These are phyloP conservation scores for Boletus subparvulus DNA, from an alignment of 768 basidiomycete genomes.

Conservation along the genomic window DNA sequence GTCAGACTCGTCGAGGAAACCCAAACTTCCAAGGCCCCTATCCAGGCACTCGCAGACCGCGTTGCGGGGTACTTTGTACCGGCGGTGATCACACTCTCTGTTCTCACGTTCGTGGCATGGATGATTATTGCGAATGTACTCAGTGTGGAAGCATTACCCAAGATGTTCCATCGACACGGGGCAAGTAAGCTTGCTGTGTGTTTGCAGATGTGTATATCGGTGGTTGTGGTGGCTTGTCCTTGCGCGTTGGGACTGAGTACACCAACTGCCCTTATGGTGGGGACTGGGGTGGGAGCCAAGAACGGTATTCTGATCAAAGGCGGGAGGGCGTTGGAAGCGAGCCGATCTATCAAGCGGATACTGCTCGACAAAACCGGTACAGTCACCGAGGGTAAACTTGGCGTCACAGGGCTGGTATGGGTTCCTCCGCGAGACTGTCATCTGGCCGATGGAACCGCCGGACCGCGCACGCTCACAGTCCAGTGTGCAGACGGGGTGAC, in stretches of 20 bases:
- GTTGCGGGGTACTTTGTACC: conserved; percentile 97
- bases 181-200: conserved; percentile 87
- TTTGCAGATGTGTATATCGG: conserved; percentile 95
- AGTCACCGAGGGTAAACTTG: conserved; percentile 91
- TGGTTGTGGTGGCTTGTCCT: conserved; percentile 97
- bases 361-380: conserved; percentile 98
- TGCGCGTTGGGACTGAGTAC: conserved; percentile 96
- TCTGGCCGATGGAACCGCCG: conserved; percentile 13
- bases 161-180: conserved; percentile 83
- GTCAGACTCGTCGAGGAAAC: conserved; percentile 97
- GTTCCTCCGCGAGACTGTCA: conserved; percentile 40
- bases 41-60: conserved; percentile 93
- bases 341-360: conserved; percentile 75
- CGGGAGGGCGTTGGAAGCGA: conserved; percentile 90
- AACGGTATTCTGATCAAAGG: conserved; percentile 99
- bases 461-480: conserved; percentile 12
- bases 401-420: conserved; percentile 78
- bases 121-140: conserved; percentile 65
- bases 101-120: conserved; percentile 83
- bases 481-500: conserved; percentile 63
- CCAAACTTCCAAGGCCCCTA: conserved; percentile 96
- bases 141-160: conserved; percentile 61
- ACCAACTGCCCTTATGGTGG: conserved; percentile 99
- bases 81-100: conserved; percentile 77
- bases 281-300: conserved; percentile 93